Evolutionary conservation across 2,329 filamentous ascomycete species (phyloP).

Genomic region (Fusarium pseudograminearum): DNA sequence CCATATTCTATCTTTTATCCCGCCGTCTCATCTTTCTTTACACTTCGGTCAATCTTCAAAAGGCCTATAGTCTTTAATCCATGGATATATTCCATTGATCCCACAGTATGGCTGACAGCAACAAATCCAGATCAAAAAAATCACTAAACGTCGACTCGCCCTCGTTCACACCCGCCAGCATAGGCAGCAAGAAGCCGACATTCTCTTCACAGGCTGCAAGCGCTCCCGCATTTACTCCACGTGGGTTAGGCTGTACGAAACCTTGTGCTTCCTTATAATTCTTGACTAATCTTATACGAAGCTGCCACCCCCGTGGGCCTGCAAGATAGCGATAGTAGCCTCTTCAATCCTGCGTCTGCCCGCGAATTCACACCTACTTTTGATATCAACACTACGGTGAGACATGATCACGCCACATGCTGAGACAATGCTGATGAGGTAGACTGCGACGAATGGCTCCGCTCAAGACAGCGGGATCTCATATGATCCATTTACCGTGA

Average conservation of each 20-base stretch:
- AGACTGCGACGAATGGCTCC: constrained; percentile 62
- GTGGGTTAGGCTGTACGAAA: constrained; percentile 62
- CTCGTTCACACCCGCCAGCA: constrained; percentile 82
- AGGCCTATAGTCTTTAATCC: not conserved
- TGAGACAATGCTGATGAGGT: constrained; percentile 6
- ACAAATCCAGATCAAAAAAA: constrained; percentile 69
- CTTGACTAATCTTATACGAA: constrained; percentile 36
- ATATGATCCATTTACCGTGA: constrained; percentile 74
- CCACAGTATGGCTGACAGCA: constrained; percentile 33
- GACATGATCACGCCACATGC: constrained; percentile 29
- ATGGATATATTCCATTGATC: not conserved
- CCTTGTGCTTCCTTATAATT: constrained; percentile 3
- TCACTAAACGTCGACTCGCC: constrained; percentile 95
- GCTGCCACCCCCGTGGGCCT: constrained; percentile 55
- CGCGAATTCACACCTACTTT: constrained; percentile 72
- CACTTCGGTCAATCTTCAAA: not conserved
- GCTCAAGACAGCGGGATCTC: constrained; percentile 57
- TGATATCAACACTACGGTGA: constrained; percentile 63
- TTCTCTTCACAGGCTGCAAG: constrained; percentile 93
- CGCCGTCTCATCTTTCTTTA: not conserved
- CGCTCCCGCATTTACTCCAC: constrained; percentile 86
- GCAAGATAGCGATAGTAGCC: constrained; percentile 57
- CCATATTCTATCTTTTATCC: constrained; percentile 6
- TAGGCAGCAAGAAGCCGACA: constrained; percentile 73
- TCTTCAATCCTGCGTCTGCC: constrained; percentile 69